Evolutionary conservation across 73 alveolate genomes (phyloP).

Genomic region (Durusdinium trenchii): DNA sequence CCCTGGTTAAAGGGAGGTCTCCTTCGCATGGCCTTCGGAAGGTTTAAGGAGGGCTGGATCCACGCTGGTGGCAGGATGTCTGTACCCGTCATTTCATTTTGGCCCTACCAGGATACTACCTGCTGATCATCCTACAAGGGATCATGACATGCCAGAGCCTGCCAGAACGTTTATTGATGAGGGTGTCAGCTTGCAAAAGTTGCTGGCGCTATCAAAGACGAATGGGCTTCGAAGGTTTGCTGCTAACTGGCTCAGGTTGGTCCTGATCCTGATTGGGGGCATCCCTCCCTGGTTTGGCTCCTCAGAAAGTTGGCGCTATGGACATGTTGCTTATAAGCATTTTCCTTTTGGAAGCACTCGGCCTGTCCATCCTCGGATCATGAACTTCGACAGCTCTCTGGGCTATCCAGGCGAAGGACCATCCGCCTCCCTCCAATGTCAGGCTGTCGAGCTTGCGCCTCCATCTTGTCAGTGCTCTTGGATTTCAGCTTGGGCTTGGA

Average conservation of each 20-base stretch:
- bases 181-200: not conserved
- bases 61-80: not conserved
- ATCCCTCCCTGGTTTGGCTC: not conserved
- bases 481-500: too few relatives aligned
- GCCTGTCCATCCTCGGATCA: not conserved
- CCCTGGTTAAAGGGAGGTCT: conserved; percentile 1
- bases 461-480: too few relatives aligned
- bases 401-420: conserved; percentile 14
- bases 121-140: not conserved
- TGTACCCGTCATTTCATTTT: not conserved
- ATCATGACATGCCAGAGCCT: not conserved
- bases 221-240: not conserved
- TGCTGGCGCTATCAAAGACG: not conserved
- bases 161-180: not conserved
- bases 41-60: not conserved
- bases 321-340: too few relatives aligned
- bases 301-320: not conserved
- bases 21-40: not conserved
- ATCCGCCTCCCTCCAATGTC: too few relatives aligned
- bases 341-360: not conserved
- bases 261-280: not conserved
- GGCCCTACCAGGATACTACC: not conserved
- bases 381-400: not conserved
- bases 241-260: conserved; percentile 1
- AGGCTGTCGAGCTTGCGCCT: too few relatives aligned